Conservation (phyloP, 306 rosid genomes). For the Coriaria nepalensis region DNA sequence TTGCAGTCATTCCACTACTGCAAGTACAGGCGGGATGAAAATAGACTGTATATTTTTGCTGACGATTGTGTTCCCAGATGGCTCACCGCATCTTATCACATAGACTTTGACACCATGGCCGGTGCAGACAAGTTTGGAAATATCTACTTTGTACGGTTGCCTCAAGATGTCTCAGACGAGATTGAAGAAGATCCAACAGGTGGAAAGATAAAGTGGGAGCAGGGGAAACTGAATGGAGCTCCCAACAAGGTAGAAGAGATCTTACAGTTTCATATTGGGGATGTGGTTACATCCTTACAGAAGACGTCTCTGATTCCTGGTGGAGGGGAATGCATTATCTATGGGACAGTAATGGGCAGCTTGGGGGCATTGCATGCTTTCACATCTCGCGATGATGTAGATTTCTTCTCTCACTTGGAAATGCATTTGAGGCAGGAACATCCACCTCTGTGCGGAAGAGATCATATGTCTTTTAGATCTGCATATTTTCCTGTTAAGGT, state of each 20-base stretch:
- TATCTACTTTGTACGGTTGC: slow-evolving; percentile 70
- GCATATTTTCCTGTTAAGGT: slow-evolving; percentile 97
- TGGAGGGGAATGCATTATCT: slow-evolving; percentile 83
- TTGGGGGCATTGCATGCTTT: slow-evolving; percentile 88
- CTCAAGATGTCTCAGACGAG: slow-evolving; percentile 92
- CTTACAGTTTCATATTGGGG: slow-evolving; percentile 84
- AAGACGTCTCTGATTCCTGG: slow-evolving; percentile 97
- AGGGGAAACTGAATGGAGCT: slow-evolving; percentile 91
- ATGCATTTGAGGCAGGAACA: slow-evolving; percentile 97
- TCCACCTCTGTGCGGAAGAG: slow-evolving; percentile 96
- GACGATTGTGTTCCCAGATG: slow-evolving; percentile 98
- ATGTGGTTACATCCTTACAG: slow-evolving; percentile 67
- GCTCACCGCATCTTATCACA: slow-evolving; percentile 85
- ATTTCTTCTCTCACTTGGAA: slow-evolving; percentile 95
- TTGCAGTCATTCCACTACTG: slow-evolving; percentile 98
- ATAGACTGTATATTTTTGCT: slow-evolving; percentile 84
- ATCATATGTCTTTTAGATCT: slow-evolving; percentile 94
- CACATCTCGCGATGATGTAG: slow-evolving; percentile 93
- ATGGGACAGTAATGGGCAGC: slow-evolving; percentile 94
- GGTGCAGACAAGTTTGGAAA: slow-evolving; percentile 98
- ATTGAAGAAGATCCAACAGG: slow-evolving; percentile 99
- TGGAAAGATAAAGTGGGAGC: slow-evolving; percentile 96
- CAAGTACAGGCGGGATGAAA: slow-evolving; percentile 91
- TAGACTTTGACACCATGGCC: slow-evolving; percentile 98
- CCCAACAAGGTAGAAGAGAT: slow-evolving; percentile 95